phyloP scores from a whole-genome alignment of 2,329 filamentous ascomycete genomes.

The Alternaria angustiovoidea region DNA sequence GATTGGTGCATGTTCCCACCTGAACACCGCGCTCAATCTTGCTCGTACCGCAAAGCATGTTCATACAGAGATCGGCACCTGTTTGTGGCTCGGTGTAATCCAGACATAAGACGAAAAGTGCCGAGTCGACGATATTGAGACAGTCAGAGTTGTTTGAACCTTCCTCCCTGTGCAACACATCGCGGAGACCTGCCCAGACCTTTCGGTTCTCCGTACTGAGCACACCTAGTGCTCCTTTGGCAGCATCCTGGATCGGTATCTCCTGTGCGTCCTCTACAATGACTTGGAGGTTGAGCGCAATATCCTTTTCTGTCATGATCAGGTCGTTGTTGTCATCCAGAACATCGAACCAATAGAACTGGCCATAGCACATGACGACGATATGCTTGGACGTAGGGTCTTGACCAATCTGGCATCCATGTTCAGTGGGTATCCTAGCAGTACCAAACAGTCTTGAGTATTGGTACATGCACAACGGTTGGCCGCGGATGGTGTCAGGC shows the following conservation, averaged over 20 bases:
- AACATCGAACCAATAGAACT: slow-evolving; percentile 99
- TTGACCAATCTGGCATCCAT: slow-evolving; percentile 95
- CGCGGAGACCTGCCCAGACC: slow-evolving; percentile 89
- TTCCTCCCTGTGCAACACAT: slow-evolving; percentile 84
- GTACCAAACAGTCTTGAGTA: slow-evolving; percentile 96
- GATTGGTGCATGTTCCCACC: slow-evolving; percentile 95
- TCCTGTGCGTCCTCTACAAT: slow-evolving; percentile 91
- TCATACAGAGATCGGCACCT: slow-evolving; percentile 87
- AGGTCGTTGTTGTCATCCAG: slow-evolving; percentile 92
- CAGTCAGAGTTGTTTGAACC: slow-evolving; percentile 96
- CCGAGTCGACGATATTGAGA: slow-evolving; percentile 92
- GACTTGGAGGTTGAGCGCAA: slow-evolving; percentile 88
- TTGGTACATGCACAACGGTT: slow-evolving; percentile 96
- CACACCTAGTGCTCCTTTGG: slow-evolving; percentile 93
- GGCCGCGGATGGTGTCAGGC: slow-evolving; percentile 83
- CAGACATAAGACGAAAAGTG: slow-evolving; percentile 88
- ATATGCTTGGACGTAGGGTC: slow-evolving; percentile 93
- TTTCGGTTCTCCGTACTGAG: slow-evolving; percentile 96
- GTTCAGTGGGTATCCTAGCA: slow-evolving; percentile 89
- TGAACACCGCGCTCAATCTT: slow-evolving; percentile 92
- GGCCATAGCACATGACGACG: slow-evolving; percentile 90
- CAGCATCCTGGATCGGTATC: slow-evolving; percentile 89
- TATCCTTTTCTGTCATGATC: slow-evolving; percentile 96
- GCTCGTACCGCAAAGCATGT: slow-evolving; percentile 97
- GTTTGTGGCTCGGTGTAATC: slow-evolving; percentile 89